Conservation (phyloP, 192 early-diverging fungal species). For the Radiomyces spectabilis region DNA sequence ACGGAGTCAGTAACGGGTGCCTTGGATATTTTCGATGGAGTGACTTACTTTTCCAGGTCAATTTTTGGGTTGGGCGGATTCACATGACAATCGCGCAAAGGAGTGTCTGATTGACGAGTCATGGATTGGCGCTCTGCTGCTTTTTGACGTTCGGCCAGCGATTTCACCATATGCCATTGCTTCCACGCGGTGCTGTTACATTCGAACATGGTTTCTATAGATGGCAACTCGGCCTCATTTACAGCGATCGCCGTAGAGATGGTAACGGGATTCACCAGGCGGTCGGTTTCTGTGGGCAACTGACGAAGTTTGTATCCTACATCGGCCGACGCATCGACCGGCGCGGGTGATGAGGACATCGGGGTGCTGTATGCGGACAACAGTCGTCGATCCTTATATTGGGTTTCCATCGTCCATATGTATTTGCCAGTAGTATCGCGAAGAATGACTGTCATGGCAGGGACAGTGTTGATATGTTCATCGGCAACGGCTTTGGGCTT, state of each 20-base stretch:
- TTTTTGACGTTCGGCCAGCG: conserved; percentile 18
- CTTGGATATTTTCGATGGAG: no score
- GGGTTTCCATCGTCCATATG: conserved; percentile 53
- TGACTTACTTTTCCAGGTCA: conserved; percentile 21
- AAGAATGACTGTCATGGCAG: conserved; percentile 49
- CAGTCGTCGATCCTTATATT: conserved; percentile 32
- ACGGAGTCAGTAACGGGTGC: background rate
- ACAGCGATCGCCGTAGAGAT: background rate
- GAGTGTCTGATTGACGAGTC: background rate
- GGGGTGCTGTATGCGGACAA: background rate
- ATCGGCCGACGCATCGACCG: background rate
- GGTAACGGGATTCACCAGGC: background rate
- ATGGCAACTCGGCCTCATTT: conserved; percentile 26
- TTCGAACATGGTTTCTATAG: conserved; percentile 26
- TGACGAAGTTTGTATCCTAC: background rate
- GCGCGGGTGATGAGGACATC: background rate
- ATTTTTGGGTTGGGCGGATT: conserved; percentile 16
- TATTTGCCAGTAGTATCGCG: conserved; percentile 68
- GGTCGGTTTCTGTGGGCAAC: background rate
- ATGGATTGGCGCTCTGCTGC: background rate
- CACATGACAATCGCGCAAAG: conserved; percentile 6
- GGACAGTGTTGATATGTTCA: conserved; percentile 12
- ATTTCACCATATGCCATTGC: conserved; percentile 21
- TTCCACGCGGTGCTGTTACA: conserved; percentile 18
- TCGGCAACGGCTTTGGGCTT: background rate